A percentile compares a stretch with the other conserved stretches of the same genome.
These are phyloP conservation scores for Alternaria postmessia DNA, from an alignment of 2,329 filamentous ascomycete species.

Conservation along the genomic window DNA sequence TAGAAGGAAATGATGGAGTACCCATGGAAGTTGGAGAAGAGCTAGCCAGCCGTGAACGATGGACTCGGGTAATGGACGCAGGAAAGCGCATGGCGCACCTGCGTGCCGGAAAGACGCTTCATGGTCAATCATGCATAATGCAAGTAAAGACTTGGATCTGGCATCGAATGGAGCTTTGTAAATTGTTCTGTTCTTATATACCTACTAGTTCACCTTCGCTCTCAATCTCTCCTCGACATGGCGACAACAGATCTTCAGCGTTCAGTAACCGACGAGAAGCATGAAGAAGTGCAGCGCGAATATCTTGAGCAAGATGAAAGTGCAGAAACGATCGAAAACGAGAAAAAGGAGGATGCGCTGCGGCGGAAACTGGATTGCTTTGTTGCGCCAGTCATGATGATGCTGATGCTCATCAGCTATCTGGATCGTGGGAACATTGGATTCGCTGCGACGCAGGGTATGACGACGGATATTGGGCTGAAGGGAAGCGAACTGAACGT, in stretches of 20 bases:
- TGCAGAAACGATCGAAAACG: conserved; percentile 18
- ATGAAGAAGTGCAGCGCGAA: conserved; percentile 24
- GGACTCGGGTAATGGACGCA: neutral
- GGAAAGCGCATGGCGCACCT: neutral
- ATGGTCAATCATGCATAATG: neutral
- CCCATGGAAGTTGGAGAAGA: neutral
- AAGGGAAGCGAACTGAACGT: conserved; percentile 40
- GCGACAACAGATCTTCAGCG: neutral
- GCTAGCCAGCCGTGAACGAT: neutral
- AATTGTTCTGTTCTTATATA: neutral
- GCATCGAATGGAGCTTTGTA: rapidly evolving
- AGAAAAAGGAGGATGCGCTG: conserved; percentile 38
- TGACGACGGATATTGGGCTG: conserved; percentile 39
- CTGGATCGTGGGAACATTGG: conserved; percentile 48
- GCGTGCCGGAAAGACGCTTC: neutral
- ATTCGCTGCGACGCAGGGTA: conserved; percentile 47
- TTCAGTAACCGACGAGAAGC: conserved; percentile 23
- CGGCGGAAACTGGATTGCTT: conserved; percentile 44
- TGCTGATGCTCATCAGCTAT: conserved; percentile 47
- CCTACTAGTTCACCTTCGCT: neutral
- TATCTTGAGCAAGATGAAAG: conserved; percentile 33
- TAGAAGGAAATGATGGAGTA: neutral
- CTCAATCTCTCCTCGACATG: neutral
- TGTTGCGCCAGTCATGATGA: conserved; percentile 48
- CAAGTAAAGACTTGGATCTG: neutral